Evolutionary conservation across 2,329 filamentous ascomycete species (phyloP).

Genomic region (Ramichloridium luteum): DNA sequence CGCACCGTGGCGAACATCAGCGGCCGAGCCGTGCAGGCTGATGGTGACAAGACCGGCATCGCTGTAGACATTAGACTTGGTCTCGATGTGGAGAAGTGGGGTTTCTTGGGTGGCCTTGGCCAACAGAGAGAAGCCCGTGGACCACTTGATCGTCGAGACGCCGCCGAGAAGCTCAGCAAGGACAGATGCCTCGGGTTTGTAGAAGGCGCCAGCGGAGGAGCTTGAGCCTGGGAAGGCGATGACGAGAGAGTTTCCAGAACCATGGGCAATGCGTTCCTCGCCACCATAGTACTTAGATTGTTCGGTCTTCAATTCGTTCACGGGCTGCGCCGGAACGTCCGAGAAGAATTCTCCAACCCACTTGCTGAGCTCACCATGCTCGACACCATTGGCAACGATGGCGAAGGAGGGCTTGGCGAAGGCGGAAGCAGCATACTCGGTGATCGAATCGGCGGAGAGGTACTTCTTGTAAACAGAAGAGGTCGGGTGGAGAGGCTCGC

Average conservation of each 20-base stretch:
- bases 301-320: slow-evolving; percentile 45
- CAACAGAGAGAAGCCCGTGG: slow-evolving; percentile 80
- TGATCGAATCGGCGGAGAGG: slow-evolving; percentile 61
- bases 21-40: slow-evolving; percentile 62
- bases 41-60: slow-evolving; percentile 85
- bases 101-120: slow-evolving; percentile 61
- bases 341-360: slow-evolving; percentile 93
- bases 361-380: slow-evolving; percentile 62
- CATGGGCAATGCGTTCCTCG: slow-evolving; percentile 76
- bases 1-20: slow-evolving; percentile 60
- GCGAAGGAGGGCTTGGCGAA: slow-evolving; percentile 88
- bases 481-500: slow-evolving; percentile 61
- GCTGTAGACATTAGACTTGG: slow-evolving; percentile 76
- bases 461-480: slow-evolving; percentile 64
- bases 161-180: slow-evolving; percentile 83
- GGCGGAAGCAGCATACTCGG: slow-evolving; percentile 62
- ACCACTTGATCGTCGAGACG: slow-evolving; percentile 88
- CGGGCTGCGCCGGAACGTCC: slow-evolving; percentile 44
- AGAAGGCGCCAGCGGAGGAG: slow-evolving; percentile 55
- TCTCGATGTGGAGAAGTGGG: slow-evolving; percentile 55
- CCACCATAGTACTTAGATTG: slow-evolving; percentile 85
- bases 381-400: slow-evolving; percentile 78
- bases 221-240: slow-evolving; percentile 88
- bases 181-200: slow-evolving; percentile 83
- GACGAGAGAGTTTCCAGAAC: slow-evolving; percentile 67